These are phyloP conservation scores for Aspergillus thermomutatus DNA, from an alignment of 2,329 filamentous ascomycete species.

Conservation along the genomic window DNA sequence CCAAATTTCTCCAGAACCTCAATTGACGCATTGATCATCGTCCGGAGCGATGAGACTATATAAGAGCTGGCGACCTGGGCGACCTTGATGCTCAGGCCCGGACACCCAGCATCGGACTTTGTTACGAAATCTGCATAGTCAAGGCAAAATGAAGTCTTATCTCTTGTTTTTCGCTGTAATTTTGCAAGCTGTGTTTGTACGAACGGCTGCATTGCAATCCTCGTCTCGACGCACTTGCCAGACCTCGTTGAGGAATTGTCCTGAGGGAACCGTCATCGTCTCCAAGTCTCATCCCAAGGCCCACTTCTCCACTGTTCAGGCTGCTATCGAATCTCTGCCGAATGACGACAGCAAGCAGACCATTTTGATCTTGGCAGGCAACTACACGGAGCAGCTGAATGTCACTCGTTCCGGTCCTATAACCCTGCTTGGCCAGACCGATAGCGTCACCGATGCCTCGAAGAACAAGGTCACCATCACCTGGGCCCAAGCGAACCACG, in stretches of 20 bases:
- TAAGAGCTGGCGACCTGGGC: neutral
- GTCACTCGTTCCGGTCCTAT: slow-evolving; percentile 60
- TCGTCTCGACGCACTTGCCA: slow-evolving; percentile 24
- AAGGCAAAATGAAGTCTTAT: neutral
- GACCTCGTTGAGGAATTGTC: slow-evolving; percentile 21
- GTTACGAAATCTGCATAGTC: neutral
- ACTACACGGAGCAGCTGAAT: slow-evolving; percentile 64
- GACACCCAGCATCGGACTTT: neutral
- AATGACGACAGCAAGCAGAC: slow-evolving; percentile 46
- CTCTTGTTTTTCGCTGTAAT: neutral
- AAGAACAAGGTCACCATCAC: slow-evolving; percentile 55
- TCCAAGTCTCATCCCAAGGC: slow-evolving; percentile 19
- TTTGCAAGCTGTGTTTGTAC: slow-evolving; percentile 4
- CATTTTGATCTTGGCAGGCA: slow-evolving; percentile 60
- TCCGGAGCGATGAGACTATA: slow-evolving; percentile 4
- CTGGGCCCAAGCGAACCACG: slow-evolving; percentile 56
- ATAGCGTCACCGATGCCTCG: slow-evolving; percentile 44
- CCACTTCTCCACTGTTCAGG: slow-evolving; percentile 43
- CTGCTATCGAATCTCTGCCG: slow-evolving; percentile 47
- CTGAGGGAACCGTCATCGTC: slow-evolving; percentile 27
- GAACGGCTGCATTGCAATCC: slow-evolving; percentile 6
- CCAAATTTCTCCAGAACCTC: slow-evolving; percentile 10
- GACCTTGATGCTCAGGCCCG: neutral
- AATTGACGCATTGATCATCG: slow-evolving; percentile 2
- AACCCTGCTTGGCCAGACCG: slow-evolving; percentile 59